phyloP scores from a whole-genome alignment of 352 stramenopile species.

The Peronospora destructor region DNA sequence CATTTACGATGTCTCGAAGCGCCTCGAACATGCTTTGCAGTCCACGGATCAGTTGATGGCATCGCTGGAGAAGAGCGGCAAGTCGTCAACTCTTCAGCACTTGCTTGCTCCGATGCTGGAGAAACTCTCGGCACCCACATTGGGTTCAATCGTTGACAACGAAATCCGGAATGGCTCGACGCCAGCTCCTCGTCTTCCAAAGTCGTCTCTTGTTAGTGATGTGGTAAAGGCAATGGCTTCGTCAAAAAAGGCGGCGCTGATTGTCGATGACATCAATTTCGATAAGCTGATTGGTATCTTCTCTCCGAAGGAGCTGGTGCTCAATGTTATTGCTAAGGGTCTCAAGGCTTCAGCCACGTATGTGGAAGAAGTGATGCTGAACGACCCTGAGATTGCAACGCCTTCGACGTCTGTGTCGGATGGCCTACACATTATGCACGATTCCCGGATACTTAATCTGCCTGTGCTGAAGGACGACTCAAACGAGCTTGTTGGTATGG shows the following conservation, averaged over 20 bases:
- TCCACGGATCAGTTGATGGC: slow-evolving; percentile 82
- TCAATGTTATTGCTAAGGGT: slow-evolving; percentile 91
- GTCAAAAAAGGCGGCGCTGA: slow-evolving; percentile 88
- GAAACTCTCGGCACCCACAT: slow-evolving; percentile 72
- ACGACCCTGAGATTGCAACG: slow-evolving; percentile 72
- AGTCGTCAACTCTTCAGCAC: slow-evolving; percentile 69
- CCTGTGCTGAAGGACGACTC: slow-evolving; percentile 61
- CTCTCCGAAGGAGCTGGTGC: slow-evolving; percentile 95
- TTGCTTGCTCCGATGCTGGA: slow-evolving; percentile 75
- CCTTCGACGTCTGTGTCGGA: slow-evolving; percentile 71
- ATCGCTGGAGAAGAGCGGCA: slow-evolving; percentile 66
- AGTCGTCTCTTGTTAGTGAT: slow-evolving; percentile 79
- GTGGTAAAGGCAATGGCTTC: slow-evolving; percentile 71
- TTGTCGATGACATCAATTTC: slow-evolving; percentile 86
- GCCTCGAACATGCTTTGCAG: slow-evolving; percentile 88
- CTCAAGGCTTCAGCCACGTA: slow-evolving; percentile 83
- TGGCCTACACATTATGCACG: slow-evolving; percentile 86
- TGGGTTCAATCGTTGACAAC: slow-evolving; percentile 83
- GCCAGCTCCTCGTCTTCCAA: slow-evolving; percentile 65
- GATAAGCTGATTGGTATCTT: slow-evolving; percentile 92
- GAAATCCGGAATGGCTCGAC: slow-evolving; percentile 39
- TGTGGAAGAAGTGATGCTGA: slow-evolving; percentile 88
- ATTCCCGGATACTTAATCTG: slow-evolving; percentile 77
- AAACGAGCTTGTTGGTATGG: slow-evolving; percentile 67
- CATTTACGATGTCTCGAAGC: slow-evolving; percentile 96